phyloP scores from a whole-genome alignment of 257 asterid genomes.

The Primulina tabacum region DNA sequence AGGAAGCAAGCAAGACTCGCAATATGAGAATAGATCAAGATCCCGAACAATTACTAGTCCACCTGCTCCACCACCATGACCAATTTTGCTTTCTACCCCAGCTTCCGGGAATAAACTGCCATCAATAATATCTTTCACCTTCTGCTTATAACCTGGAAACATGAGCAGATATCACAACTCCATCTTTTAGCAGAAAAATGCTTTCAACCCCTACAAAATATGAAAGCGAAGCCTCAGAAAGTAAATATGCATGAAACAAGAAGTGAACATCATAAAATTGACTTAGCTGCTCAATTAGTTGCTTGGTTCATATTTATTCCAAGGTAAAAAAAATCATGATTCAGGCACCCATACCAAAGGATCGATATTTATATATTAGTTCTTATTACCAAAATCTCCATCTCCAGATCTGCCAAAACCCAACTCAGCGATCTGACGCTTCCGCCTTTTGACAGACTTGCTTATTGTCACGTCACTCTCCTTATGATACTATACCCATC shows the following conservation, averaged over 20 bases:
- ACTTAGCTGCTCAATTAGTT: background rate
- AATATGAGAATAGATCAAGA: conserved; percentile 84
- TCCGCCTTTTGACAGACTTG: background rate
- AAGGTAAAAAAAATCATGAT: background rate
- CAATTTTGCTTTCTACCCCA: conserved; percentile 68
- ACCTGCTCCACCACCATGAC: conserved; percentile 88
- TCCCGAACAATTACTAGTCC: conserved; percentile 95
- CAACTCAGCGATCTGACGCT: background rate
- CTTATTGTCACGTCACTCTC: background rate
- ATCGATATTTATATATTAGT: background rate
- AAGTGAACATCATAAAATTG: too few species aligned
- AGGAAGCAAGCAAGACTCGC: conserved; percentile 94
- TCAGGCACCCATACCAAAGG: conserved; percentile 1
- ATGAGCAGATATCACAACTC: conserved; percentile 6
- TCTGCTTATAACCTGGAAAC: conserved; percentile 68
- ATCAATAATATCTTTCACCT: conserved; percentile 67
- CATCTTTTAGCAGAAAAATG: background rate
- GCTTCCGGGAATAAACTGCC: conserved; percentile 91
- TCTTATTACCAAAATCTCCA: background rate
- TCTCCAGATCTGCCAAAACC: background rate
- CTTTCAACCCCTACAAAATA: background rate
- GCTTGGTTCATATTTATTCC: background rate
- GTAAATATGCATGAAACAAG: conserved; percentile 1
- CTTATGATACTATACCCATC: background rate
- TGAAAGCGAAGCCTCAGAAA: background rate